phyloP scores from a whole-genome alignment of 306 rosid species.

The Vigna radiata region DNA sequence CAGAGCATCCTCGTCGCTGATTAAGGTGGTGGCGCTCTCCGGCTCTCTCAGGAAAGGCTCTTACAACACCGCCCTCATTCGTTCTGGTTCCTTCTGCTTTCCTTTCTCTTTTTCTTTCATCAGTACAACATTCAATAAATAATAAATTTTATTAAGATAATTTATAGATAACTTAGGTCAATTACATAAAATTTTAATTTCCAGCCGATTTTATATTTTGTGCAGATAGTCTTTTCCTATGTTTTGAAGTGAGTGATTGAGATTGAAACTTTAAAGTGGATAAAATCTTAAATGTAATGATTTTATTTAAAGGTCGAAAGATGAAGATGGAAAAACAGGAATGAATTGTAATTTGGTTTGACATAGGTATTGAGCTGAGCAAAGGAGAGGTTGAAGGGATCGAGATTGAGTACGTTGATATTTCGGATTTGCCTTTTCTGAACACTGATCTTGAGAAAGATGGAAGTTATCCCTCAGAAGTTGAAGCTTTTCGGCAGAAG shows the following conservation, averaged over 20 bases:
- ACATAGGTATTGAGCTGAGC: conserved; percentile 61
- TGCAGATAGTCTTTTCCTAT: too few species aligned
- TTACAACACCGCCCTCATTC: conserved; percentile 62
- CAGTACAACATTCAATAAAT: too few species aligned
- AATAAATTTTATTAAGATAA: too few species aligned
- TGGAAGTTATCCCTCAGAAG: conserved; percentile 60
- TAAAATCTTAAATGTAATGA: too few species aligned
- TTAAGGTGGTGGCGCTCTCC: conserved; percentile 65
- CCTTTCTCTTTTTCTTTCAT: neutral
- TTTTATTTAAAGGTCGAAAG: too few species aligned
- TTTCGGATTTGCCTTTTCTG: conserved; percentile 62
- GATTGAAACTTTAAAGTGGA: too few species aligned
- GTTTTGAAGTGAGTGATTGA: too few species aligned
- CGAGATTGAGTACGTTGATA: conserved; percentile 62
- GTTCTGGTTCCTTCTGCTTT: conserved; percentile 51
- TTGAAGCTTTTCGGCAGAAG: conserved; percentile 66
- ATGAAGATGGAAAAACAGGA: too few species aligned
- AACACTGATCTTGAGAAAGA: conserved; percentile 72
- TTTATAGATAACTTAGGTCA: too few species aligned
- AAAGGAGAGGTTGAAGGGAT: conserved; percentile 53
- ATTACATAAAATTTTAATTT: too few species aligned
- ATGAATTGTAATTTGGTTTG: too few species aligned
- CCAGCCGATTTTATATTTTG: too few species aligned
- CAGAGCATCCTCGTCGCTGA: conserved; percentile 11
- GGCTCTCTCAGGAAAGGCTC: conserved; percentile 75